These are phyloP conservation scores for Elongisporangium undulatum DNA, from an alignment of 352 stramenopile species.

Conservation along the genomic window DNA sequence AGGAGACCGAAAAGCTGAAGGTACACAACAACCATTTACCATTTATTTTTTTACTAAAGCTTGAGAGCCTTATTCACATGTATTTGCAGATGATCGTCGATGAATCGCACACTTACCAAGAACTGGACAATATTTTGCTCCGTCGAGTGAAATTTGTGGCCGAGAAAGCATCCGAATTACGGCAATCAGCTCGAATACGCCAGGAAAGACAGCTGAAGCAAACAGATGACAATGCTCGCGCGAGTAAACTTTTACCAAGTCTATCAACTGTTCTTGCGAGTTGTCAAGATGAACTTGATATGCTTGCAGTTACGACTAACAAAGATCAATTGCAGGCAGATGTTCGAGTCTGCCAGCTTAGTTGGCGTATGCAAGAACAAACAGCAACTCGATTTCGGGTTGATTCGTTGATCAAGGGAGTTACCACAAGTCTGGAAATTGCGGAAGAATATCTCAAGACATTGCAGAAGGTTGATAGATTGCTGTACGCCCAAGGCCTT, in stretches of 20 bases:
- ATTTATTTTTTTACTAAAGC: background rate
- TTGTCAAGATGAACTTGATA: conserved; percentile 3
- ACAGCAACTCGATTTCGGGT: conserved; percentile 15
- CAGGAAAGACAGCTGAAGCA: background rate
- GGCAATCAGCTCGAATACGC: background rate
- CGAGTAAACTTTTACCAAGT: background rate
- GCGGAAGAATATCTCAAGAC: conserved; percentile 19
- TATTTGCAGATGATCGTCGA: conserved; percentile 8
- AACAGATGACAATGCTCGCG: background rate
- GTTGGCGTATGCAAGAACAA: conserved; percentile 29
- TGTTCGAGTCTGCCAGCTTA: conserved; percentile 21
- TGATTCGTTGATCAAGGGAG: conserved; percentile 8
- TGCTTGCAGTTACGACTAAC: conserved; percentile 9
- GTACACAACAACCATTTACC: conserved; percentile 4
- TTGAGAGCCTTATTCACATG: background rate
- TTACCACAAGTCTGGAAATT: conserved; percentile 5
- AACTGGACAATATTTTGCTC: conserved; percentile 6
- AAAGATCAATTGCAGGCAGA: conserved; percentile 16
- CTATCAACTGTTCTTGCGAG: background rate
- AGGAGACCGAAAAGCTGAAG: conserved; percentile 24
- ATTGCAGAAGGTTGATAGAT: conserved; percentile 14
- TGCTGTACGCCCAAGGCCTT: conserved; percentile 11
- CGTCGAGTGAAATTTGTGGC: conserved; percentile 8
- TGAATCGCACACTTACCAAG: conserved; percentile 11
- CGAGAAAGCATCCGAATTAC: background rate